These are phyloP conservation scores for Rhododendron ovatum DNA, from an alignment of 148 eudicot species.

Conservation along the genomic window DNA sequence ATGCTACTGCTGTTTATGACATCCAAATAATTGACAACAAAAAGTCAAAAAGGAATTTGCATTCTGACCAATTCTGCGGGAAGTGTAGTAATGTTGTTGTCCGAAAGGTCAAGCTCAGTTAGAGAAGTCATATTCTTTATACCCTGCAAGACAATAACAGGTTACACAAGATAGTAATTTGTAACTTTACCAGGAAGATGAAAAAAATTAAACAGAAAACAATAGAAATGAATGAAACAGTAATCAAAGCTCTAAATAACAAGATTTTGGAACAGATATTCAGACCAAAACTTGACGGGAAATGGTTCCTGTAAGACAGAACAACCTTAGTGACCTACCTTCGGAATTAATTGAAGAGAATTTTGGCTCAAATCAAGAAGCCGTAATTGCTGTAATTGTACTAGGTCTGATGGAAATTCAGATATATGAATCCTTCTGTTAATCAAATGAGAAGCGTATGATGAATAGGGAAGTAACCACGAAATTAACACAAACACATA, in stretches of 20 bases:
- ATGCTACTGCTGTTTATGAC: background rate
- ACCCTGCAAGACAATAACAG: constrained; percentile 48
- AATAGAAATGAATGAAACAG: background rate
- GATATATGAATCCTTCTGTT: constrained; percentile 66
- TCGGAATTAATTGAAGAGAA: constrained; percentile 56
- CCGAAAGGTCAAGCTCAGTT: constrained; percentile 78
- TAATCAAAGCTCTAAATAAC: background rate
- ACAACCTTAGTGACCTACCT: constrained; percentile 26
- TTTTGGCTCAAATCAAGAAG: constrained; percentile 89
- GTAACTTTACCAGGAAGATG: background rate
- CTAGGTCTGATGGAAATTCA: constrained; percentile 66
- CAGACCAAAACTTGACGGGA: background rate
- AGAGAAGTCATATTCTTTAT: constrained; percentile 66
- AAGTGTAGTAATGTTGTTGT: constrained; percentile 67
- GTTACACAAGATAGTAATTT: background rate
- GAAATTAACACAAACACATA: background rate
- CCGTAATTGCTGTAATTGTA: constrained; percentile 49
- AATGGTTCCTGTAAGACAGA: background rate
- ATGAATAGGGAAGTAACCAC: background rate
- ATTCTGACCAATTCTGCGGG: constrained; percentile 79
- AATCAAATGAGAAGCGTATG: constrained; percentile 18
- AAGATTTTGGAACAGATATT: background rate
- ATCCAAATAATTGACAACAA: background rate
- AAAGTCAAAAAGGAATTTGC: background rate
- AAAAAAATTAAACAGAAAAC: background rate